phyloP scores from a whole-genome alignment of 768 basidiomycete genomes.

The Pulveroboletus sp. region DNA sequence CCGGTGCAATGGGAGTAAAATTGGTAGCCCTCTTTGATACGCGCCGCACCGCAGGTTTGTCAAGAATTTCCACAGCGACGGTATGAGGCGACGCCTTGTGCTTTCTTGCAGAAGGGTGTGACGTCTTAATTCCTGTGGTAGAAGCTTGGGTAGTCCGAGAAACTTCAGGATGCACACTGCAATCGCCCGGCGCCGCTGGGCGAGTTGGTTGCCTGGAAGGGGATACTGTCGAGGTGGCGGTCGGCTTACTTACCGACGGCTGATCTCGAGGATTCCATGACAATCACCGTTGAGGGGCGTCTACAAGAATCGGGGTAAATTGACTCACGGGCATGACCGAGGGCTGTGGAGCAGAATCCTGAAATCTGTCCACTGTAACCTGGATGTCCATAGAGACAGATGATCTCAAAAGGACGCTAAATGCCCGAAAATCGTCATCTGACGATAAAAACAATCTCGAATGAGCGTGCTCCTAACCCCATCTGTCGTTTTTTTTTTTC shows the following conservation, averaged over 20 bases:
- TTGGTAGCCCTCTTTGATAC: slow-evolving; percentile 6
- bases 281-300: background rate
- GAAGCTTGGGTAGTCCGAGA: background rate
- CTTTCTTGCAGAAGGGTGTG: slow-evolving; percentile 19
- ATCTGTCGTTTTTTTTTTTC: background rate
- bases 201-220: background rate
- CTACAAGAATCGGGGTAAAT: background rate
- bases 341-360: background rate
- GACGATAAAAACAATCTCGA: background rate
- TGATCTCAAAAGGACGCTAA: slow-evolving; percentile 43
- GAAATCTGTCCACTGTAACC: slow-evolving; percentile 20
- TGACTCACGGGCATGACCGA: slow-evolving; percentile 10
- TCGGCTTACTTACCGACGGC: background rate
- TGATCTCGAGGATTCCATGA: background rate
- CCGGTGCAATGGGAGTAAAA: background rate
- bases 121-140: background rate
- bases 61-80: background rate
- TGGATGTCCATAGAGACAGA: slow-evolving; percentile 36
- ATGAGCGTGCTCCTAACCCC: background rate
- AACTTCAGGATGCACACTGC: background rate
- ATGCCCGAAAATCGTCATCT: slow-evolving; percentile 83
- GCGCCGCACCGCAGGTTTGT: background rate
- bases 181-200: background rate
- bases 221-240: background rate
- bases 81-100: slow-evolving; percentile 20